phyloP scores from a whole-genome alignment of 148 eudicot genomes.

The Vaccinium myrtillus region DNA sequence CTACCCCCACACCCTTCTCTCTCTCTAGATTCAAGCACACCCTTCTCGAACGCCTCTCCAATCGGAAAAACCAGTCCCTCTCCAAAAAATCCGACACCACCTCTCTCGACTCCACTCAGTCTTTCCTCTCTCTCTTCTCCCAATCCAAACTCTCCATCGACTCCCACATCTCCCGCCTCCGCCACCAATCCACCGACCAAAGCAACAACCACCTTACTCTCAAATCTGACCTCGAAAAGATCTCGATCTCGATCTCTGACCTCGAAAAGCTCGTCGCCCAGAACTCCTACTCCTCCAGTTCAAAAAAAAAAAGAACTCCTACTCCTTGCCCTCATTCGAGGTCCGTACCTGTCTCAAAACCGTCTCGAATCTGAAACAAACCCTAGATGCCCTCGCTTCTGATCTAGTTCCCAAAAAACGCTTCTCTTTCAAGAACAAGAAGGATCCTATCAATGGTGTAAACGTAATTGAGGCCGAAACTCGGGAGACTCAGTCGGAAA shows the following conservation, averaged over 20 bases:
- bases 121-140: conserved; percentile 58
- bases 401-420: conserved; percentile 61
- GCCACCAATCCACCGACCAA: conserved; percentile 33
- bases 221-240: conserved; percentile 34
- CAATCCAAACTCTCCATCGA: conserved; percentile 53
- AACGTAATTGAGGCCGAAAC: conserved; percentile 17
- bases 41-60: conserved; percentile 69
- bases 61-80: conserved; percentile 51
- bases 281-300: conserved; percentile 61
- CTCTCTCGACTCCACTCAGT: conserved; percentile 49
- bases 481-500: conserved; percentile 16
- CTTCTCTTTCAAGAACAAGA: conserved; percentile 68
- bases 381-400: conserved; percentile 44
- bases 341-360: conserved; percentile 63
- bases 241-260: conserved; percentile 47
- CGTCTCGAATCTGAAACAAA: conserved; percentile 50
- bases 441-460: background rate
- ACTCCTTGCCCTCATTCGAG: conserved; percentile 74
- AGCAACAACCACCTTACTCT: conserved; percentile 11
- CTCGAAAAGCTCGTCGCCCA: conserved; percentile 74
- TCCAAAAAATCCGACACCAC: conserved; percentile 28
- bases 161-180: conserved; percentile 33
- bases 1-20: too few relatives aligned
- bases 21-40: too few relatives aligned
- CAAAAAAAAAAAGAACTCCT: too few relatives aligned